Base-by-base conservation (phyloP, 495 filamentous ascomycete species). In the Geopyxis carbonaria region DNA sequence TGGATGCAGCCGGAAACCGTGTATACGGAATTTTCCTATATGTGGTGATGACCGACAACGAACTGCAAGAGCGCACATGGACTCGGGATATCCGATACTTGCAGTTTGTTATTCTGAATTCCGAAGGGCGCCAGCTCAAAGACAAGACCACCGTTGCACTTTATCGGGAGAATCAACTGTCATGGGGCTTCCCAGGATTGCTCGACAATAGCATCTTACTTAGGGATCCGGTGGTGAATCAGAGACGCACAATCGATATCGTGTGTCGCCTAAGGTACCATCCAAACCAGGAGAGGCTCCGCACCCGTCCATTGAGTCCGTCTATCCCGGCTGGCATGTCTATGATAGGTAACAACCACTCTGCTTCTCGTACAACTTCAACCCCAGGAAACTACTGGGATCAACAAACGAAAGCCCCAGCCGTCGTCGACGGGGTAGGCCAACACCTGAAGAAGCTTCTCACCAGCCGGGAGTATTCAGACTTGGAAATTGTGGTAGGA, bases 31-130 rank as follows among this genome's bases (percentile, higher is more conserved):
- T 56, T 27, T 56, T 56, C 28, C 52, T 56, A 9, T 56, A 56
- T 33, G 52, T 56, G 38, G 52, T 56, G 23, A 55, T 56, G 51
- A 56, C 52, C 34, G 52, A 56, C 38, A 56, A 55, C 31, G 52
- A 56, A 20, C 51, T 56, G 22, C 51, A 54, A 34, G 52, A 56
- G 40, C 52, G 51, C 33, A 55, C 52, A 30, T 56, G 52, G 52
- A 56, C 51, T 23, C 51, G 52, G 33, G 51, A 56, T 31, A 56
- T 56, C 31, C 41, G 52, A 38, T 55, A 55, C 23, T 37, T 56
- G 34, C 52, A 56, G 34, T 56, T 56, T 31, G 47, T 52, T 23
- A 56, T 56, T 42, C 52, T 55, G 8, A 56, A 56, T 42, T 55
- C 52, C 14, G 52, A 56, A 31, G 52, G 52, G 10, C 52, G 52